phyloP scores from a whole-genome alignment of 768 basidiomycete genomes.

The Agaricus subrufescens region DNA sequence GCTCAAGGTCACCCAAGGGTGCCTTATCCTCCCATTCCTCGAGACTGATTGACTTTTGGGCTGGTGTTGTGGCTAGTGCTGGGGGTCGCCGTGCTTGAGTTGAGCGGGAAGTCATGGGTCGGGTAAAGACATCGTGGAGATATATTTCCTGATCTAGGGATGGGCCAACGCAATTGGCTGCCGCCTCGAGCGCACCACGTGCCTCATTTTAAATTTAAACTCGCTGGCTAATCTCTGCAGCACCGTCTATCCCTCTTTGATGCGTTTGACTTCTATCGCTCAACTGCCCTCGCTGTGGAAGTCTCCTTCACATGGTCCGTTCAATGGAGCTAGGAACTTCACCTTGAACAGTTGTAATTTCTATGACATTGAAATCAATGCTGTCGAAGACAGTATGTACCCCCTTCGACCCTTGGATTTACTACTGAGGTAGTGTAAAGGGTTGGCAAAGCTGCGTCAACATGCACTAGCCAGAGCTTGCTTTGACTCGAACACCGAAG shows the following conservation, averaged over 20 bases:
- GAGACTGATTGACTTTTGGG: slow-evolving; percentile 43
- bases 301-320: too few species aligned
- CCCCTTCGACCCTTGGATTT: not conserved
- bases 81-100: slow-evolving; percentile 3
- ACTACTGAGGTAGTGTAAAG: not conserved
- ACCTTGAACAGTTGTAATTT: not conserved
- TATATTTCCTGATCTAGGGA: not conserved
- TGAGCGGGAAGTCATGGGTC: slow-evolving; percentile 1
- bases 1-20: slow-evolving; percentile 66
- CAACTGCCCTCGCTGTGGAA: too few species aligned
- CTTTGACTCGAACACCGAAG: not conserved
- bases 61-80: not conserved
- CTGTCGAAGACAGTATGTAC: not conserved
- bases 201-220: too few species aligned
- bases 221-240: too few species aligned
- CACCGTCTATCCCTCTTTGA: too few species aligned
- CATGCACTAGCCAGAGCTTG: not conserved
- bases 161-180: too few species aligned
- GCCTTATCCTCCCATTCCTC: slow-evolving; percentile 93
- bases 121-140: not conserved
- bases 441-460: not conserved
- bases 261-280: too few species aligned
- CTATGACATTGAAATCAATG: not conserved
- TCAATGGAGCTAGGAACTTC: not conserved
- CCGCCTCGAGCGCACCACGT: too few species aligned